Conservation (phyloP, 352 stramenopile species). For the Globisporangium megalacanthum region DNA sequence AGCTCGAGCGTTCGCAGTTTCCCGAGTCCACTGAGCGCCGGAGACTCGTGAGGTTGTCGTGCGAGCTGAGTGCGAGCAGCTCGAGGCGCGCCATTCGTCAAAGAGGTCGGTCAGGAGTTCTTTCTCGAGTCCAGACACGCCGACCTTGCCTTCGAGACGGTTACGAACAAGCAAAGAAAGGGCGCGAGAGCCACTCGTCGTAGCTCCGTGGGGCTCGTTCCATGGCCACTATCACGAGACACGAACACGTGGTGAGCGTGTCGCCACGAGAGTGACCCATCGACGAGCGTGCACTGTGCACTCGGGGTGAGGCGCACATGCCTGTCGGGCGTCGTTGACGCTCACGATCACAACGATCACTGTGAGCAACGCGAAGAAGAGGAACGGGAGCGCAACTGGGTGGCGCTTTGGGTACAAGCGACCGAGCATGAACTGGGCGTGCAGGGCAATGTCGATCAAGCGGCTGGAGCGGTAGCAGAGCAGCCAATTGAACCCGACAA, state of each 20-base stretch:
- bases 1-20: slow-evolving; percentile 17
- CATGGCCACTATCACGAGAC: slow-evolving; percentile 8
- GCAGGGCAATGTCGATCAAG: slow-evolving; percentile 9
- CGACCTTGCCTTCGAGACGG: slow-evolving; percentile 10
- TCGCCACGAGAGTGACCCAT: slow-evolving; percentile 9
- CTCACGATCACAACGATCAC: slow-evolving; percentile 14
- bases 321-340: slow-evolving; percentile 7
- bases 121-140: slow-evolving; percentile 6
- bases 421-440: slow-evolving; percentile 5
- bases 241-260: slow-evolving; percentile 12
- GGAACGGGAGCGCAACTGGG: slow-evolving; percentile 7
- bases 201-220: slow-evolving; percentile 8
- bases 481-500: slow-evolving; percentile 9
- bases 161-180: not conserved
- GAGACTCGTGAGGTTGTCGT: slow-evolving; percentile 10
- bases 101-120: slow-evolving; percentile 18
- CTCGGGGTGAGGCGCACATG: slow-evolving; percentile 5
- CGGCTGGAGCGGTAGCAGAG: slow-evolving; percentile 11
- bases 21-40: slow-evolving; percentile 13
- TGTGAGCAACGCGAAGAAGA: slow-evolving; percentile 6
- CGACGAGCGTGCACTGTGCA: slow-evolving; percentile 8
- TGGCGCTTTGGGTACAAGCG: slow-evolving; percentile 10
- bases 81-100: slow-evolving; percentile 16
- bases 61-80: slow-evolving; percentile 12
- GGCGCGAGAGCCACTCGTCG: slow-evolving; percentile 21